A percentile compares a stretch with the other conserved stretches of the same genome.
Evolutionary conservation across 1,284 basidiomycete species (phyloP).

Genomic region (Ceratorhiza oryzae-sativae): DNA sequence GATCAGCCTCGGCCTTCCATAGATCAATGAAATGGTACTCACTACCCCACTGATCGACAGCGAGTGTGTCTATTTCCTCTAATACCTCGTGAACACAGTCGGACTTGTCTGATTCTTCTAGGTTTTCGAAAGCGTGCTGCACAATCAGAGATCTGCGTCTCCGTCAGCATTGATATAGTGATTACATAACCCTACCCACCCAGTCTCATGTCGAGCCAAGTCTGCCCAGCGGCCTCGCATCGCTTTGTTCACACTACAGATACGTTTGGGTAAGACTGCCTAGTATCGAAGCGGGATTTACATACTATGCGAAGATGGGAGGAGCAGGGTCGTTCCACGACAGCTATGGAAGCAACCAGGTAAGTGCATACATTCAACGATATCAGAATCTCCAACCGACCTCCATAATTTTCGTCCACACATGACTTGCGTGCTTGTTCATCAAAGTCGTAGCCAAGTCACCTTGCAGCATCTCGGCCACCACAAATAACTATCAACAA

Average conservation of each 20-base stretch:
- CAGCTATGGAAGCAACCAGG: conserved; percentile 53
- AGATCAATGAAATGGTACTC: background rate
- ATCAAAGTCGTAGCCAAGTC: conserved; percentile 82
- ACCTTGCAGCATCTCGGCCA: conserved; percentile 77
- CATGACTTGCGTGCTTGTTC: conserved; percentile 86
- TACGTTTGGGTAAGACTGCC: too few relatives aligned
- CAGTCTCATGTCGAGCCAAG: conserved; percentile 85
- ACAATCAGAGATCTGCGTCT: conserved; percentile 40
- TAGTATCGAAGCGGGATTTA: conserved; percentile 43
- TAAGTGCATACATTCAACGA: background rate
- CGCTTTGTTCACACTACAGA: conserved; percentile 75
- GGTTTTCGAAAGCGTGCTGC: conserved; percentile 83
- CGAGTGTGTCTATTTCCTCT: conserved; percentile 71
- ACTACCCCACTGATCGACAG: conserved; percentile 80
- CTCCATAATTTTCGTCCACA: conserved; percentile 77
- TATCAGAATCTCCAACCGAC: background rate
- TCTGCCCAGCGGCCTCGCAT: conserved; percentile 85
- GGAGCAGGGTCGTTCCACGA: conserved; percentile 77
- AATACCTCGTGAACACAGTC: conserved; percentile 76
- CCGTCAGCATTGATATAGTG: background rate
- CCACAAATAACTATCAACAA: conserved; percentile 63
- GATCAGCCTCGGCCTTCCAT: background rate
- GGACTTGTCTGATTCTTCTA: conserved; percentile 79
- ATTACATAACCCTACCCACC: conserved; percentile 54
- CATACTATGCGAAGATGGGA: conserved; percentile 82